phyloP scores from a whole-genome alignment of 2,329 filamentous ascomycete species.

The Aureobasidium sp. region DNA sequence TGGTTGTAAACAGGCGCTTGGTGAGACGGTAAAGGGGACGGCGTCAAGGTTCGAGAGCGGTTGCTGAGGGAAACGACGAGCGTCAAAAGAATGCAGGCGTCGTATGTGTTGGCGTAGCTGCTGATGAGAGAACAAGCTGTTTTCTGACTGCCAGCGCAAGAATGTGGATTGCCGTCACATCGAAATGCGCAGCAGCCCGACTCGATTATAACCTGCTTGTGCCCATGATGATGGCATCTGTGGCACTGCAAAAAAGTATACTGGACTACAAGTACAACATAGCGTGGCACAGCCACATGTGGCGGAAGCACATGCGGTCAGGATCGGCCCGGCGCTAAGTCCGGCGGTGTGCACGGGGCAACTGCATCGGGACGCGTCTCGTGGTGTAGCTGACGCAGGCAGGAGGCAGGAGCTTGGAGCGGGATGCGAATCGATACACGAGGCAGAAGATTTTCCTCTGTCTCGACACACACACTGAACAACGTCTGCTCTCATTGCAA shows the following conservation, averaged over 20 bases:
- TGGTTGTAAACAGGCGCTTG: slow-evolving; percentile 5
- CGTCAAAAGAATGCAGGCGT: slow-evolving; percentile 1
- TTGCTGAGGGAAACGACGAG: slow-evolving; percentile 11
- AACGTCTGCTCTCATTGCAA: not conserved
- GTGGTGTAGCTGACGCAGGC: not conserved
- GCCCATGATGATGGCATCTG: slow-evolving; percentile 11
- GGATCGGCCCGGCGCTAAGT: slow-evolving; percentile 6
- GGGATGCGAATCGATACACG: not conserved
- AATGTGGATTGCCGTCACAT: too few species aligned
- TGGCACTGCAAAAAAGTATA: too few species aligned
- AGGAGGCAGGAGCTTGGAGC: not conserved
- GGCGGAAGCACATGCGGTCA: not conserved
- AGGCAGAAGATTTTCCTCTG: not conserved
- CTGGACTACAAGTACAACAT: too few species aligned
- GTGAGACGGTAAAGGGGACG: slow-evolving; percentile 2
- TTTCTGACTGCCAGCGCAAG: slow-evolving; percentile 1
- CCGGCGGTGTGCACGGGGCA: slow-evolving; percentile 3
- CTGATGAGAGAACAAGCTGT: not conserved
- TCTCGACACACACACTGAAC: not conserved
- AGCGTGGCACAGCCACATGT: slow-evolving; percentile 3
- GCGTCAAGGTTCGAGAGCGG: slow-evolving; percentile 12
- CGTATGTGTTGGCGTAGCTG: not conserved
- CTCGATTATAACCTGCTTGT: slow-evolving; percentile 8
- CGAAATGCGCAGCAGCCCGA: not conserved
- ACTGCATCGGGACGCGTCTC: slow-evolving; percentile 4